phyloP scores from a whole-genome alignment of 1,284 basidiomycete species.

The Ustilago bromivora region DNA sequence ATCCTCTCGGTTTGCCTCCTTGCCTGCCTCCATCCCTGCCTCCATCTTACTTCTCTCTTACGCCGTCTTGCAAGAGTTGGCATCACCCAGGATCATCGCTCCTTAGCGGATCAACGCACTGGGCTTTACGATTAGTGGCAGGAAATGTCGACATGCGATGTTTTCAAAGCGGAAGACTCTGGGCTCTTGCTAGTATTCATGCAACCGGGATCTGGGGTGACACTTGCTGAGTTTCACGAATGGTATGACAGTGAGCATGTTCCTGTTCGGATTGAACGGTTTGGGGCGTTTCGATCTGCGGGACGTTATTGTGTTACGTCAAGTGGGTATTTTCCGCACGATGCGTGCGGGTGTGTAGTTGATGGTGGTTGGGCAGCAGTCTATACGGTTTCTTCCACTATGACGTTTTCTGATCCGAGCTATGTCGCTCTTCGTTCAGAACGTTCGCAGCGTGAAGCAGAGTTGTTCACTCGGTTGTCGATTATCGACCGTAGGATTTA shows the following conservation, averaged over 20 bases:
- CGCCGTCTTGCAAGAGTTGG: too few relatives aligned
- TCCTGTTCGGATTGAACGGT: constrained; percentile 64
- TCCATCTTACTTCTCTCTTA: too few relatives aligned
- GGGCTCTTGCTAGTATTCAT: constrained; percentile 67
- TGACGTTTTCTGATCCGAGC: constrained; percentile 62
- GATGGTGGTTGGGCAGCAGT: constrained; percentile 65
- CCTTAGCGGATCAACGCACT: too few relatives aligned
- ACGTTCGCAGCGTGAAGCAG: constrained; percentile 68
- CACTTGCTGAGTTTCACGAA: constrained; percentile 66
- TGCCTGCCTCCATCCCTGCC: too few relatives aligned
- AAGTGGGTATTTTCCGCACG: neutral
- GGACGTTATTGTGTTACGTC: constrained; percentile 25
- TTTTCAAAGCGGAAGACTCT: constrained; percentile 38
- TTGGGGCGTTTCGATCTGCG: constrained; percentile 32
- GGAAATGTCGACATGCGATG: neutral
- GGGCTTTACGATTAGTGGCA: too few relatives aligned
- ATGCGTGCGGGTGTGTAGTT: neutral
- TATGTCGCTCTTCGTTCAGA: constrained; percentile 63
- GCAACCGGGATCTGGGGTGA: constrained; percentile 59
- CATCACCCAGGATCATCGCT: too few relatives aligned
- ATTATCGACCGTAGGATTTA: constrained; percentile 70
- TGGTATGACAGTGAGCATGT: constrained; percentile 72
- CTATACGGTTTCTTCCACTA: constrained; percentile 67
- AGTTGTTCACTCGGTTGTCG: constrained; percentile 66
- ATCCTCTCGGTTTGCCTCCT: too few relatives aligned